Evolutionary conservation across 257 asterid species (phyloP).

Genomic region (Solanum bulbocastanum): DNA sequence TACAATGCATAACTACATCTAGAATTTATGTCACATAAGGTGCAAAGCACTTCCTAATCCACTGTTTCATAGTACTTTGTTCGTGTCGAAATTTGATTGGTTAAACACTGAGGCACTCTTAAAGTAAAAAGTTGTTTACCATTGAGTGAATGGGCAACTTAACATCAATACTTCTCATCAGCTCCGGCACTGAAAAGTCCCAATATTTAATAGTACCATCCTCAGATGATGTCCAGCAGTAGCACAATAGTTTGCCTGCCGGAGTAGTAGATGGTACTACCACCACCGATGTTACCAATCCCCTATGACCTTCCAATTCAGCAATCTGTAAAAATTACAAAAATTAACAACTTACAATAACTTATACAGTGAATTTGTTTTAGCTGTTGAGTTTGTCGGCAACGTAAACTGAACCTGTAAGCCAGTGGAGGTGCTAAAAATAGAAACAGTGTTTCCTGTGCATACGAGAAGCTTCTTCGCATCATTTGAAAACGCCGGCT

Average conservation of each 20-base stretch:
- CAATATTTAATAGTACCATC: slow-evolving; percentile 86
- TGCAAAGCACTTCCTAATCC: neutral
- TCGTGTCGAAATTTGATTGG: neutral
- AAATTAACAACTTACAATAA: neutral
- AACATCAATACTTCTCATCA: slow-evolving; percentile 49
- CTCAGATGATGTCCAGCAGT: slow-evolving; percentile 88
- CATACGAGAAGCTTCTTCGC: slow-evolving; percentile 69
- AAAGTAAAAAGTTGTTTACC: slow-evolving; percentile 25
- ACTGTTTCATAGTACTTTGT: neutral
- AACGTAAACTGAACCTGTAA: slow-evolving; percentile 36
- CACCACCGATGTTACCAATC: slow-evolving; percentile 68
- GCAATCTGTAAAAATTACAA: slow-evolving; percentile 31
- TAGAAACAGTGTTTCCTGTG: slow-evolving; percentile 75
- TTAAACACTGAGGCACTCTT: neutral
- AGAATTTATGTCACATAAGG: neutral
- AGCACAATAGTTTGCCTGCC: slow-evolving; percentile 37
- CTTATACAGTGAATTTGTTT: neutral
- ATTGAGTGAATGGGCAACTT: slow-evolving; percentile 57
- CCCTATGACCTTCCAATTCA: slow-evolving; percentile 82
- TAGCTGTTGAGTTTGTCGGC: neutral
- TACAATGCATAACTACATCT: neutral
- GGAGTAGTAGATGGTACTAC: slow-evolving; percentile 58
- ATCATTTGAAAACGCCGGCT: slow-evolving; percentile 92
- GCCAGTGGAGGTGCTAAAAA: slow-evolving; percentile 89
- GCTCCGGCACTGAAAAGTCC: slow-evolving; percentile 71